Base-by-base conservation (phyloP, 1,284 basidiomycete species). In the Leccinum griseonigrum region DNA sequence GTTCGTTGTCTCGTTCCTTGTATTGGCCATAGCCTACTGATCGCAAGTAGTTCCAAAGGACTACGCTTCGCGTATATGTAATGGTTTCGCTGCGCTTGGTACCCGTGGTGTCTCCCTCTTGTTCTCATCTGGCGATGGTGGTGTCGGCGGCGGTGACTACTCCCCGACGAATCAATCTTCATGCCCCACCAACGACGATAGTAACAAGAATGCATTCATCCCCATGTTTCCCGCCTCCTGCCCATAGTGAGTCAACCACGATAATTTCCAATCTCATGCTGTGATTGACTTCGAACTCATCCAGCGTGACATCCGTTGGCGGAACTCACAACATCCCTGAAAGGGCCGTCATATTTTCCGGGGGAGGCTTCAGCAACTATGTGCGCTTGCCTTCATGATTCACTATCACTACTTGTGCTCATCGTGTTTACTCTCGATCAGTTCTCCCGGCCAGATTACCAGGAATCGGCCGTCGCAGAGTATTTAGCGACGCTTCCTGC, bases 71-170 rank as follows among this genome's bases (percentile, higher is more conserved):
- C 83, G 87, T 32, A 85, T 84, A 14, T 93, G 91, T 71, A 66
- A 70, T 36, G 81, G 79, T 13, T 88, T 92, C 61, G 86, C 88
- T 31, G 67, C 63, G 43, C 64, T 71, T 79, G 87, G 87, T 52
- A 82, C 80, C n/a, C 81, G 87, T 4, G 90, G 90, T 40, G 78
- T 85, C 16, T 83, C 85, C 3, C 64, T 90, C 22, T 66, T 85
- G 59, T 89, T 89, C 71, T 79, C 83, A 22, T 85, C 85, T 22
- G 90, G 90, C 13, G 89, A 92, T 65, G 74, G 73, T n/a, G 90
- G 90, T 56, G 90, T 90, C 6, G 90, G 88, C 14, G 85, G 86
- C 66, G 81, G 40, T 78, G 0, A 63, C 85, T 66, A 29, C 28
- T 10, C 7, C 10, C 81, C 84, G 36, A 75, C 75, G 0, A 81